Conservation (phyloP, 345 rosid species). For the Eucalyptus coolabah region DNA sequence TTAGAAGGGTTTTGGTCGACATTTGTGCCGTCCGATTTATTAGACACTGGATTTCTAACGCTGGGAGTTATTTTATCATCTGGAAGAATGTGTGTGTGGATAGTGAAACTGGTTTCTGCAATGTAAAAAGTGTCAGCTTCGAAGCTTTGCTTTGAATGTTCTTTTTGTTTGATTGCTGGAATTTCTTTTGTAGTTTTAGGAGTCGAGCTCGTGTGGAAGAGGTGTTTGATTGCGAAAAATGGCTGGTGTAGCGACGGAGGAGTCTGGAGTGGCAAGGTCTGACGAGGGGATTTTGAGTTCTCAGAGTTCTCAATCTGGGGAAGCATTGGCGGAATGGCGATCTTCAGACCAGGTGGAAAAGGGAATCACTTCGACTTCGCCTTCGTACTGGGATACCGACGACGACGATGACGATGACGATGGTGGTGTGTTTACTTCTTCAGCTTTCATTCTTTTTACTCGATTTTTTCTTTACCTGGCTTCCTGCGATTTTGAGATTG, state of each 20-base stretch:
- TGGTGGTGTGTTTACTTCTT: neutral
- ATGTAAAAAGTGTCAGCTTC: neutral
- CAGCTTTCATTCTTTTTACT: neutral
- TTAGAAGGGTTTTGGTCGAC: neutral
- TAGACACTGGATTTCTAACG: neutral
- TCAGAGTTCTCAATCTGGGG: constrained; percentile 57
- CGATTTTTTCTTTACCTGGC: neutral
- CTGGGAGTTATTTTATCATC: neutral
- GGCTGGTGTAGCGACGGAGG: constrained; percentile 62
- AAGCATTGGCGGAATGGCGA: constrained; percentile 85
- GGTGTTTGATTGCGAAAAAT: constrained; percentile 35
- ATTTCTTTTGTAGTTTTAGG: constrained; percentile 4
- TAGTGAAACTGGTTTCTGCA: neutral
- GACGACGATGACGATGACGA: constrained; percentile 70
- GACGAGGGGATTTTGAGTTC: constrained; percentile 48
- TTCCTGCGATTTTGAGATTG: neutral
- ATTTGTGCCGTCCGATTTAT: neutral
- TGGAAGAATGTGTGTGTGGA: neutral
- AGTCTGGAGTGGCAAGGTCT: constrained; percentile 61
- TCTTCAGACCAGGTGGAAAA: constrained; percentile 91
- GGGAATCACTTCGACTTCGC: constrained; percentile 80
- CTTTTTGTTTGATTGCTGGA: neutral
- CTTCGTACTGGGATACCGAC: constrained; percentile 85
- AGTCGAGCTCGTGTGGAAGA: constrained; percentile 15
- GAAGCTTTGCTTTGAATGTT: neutral